phyloP scores from a whole-genome alignment of 1,139 yeast genomes.

The Diutina sp. region DNA sequence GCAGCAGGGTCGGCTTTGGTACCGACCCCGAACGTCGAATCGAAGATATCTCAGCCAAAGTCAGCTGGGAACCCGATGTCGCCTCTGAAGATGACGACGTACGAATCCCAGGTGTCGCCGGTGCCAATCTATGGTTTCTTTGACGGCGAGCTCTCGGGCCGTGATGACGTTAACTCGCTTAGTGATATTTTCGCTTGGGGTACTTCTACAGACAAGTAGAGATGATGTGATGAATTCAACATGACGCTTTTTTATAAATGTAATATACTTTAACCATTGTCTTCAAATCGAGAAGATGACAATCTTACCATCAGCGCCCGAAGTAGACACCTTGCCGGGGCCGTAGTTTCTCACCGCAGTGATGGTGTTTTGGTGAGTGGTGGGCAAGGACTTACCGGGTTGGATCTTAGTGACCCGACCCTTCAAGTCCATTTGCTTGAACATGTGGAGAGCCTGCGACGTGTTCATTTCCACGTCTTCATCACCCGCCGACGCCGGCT shows the following conservation, averaged over 20 bases:
- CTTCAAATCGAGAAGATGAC: slow-evolving; percentile 38
- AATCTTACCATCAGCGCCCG: slow-evolving; percentile 79
- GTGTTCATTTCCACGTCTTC: slow-evolving; percentile 53
- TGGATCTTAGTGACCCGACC: slow-evolving; percentile 51
- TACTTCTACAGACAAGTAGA: not conserved
- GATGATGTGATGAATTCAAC: not conserved
- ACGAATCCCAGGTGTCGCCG: not conserved
- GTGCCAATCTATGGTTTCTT: not conserved
- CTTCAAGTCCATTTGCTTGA: slow-evolving; percentile 34
- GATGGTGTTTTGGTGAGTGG: slow-evolving; percentile 89
- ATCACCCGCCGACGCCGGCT: slow-evolving; percentile 14
- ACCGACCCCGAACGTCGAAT: not conserved
- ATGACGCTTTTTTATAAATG: not conserved
- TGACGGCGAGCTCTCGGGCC: not conserved
- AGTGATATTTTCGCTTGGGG: not conserved
- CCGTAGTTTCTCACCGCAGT: slow-evolving; percentile 57
- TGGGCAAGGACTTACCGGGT: slow-evolving; percentile 41
- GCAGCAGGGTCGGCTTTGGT: not conserved
- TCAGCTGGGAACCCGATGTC: too few relatives aligned
- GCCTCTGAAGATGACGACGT: not conserved
- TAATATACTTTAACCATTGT: not conserved
- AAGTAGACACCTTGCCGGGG: slow-evolving; percentile 23
- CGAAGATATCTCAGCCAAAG: too few relatives aligned
- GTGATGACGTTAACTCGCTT: not conserved
- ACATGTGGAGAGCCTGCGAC: slow-evolving; percentile 86